Evolutionary conservation across 805 yeast species (phyloP), one percentile per base, ranked within the genome.

Genomic region (Huiozyma sinensis): DNA sequence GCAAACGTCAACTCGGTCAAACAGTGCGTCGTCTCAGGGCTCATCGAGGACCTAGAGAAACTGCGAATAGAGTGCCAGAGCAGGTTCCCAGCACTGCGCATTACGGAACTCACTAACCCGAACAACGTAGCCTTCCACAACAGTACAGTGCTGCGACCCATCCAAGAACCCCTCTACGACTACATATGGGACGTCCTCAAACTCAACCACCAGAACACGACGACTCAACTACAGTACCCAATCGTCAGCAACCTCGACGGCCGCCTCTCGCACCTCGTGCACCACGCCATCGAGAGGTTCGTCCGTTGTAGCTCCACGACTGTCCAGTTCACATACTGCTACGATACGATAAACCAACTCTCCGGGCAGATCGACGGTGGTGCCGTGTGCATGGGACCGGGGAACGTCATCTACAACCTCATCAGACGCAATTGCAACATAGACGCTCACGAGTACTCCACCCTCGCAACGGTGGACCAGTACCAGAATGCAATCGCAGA

Each of bases 81-180:
- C 9, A 47, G 46, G 12, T 50, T 58, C 33, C 57, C 57, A 30
- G 42, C 53, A 28, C 47, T 55, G 39, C 51, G 58, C 42, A 55
- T 57, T 13, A 56, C 59, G 5, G 58, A 53, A 42, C 45, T 60
- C 39, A 52, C 58, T 2, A 62, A 61, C 39, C 65, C 66, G 17
- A 47, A 51, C 39, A 51, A 58, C 37, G 50, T 63, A 11, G 61
- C 67, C 28, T 63, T 63, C 40, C 67, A 63, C 47, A 61, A 63
- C 39, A 53, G 48, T 28, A 55, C 50, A 9, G 61, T 63, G 5
- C 42, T 63, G 37, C 48, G 56, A 39, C 52, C 61, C 10, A 53
- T 61, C 6, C 58, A 56, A 38, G 65, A 60, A 41, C 64, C 64
- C 6, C 39, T 63, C 33, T 55, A 61, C 43, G 64, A 62, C 41